phyloP scores from a whole-genome alignment of 2,329 filamentous ascomycete species.

The Fusarium floridanum region DNA sequence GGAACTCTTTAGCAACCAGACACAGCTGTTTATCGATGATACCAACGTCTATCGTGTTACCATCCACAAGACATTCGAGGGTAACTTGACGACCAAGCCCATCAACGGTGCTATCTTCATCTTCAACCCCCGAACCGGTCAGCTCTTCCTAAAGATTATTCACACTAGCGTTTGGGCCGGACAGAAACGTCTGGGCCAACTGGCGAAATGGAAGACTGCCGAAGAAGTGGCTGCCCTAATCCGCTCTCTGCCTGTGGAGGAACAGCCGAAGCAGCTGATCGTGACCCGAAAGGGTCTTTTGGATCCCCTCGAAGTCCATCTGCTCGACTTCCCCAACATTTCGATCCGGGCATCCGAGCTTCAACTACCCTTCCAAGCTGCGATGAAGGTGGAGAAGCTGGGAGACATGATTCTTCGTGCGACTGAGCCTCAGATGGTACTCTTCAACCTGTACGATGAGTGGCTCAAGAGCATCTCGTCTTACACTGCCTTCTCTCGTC shows the following conservation, averaged over 20 bases:
- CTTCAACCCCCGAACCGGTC: conserved; percentile 98
- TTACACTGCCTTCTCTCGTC: conserved; percentile 96
- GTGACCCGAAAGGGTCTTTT: conserved; percentile 97
- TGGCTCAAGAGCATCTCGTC: conserved; percentile 99
- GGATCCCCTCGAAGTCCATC: conserved; percentile 95
- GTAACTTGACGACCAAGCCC: conserved; percentile 98
- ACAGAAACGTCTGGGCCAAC: conserved; percentile 97
- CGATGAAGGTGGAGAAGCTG: conserved; percentile 99
- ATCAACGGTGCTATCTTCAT: conserved; percentile 99
- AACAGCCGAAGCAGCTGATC: conserved; percentile 98
- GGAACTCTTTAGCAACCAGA: conserved; percentile 98
- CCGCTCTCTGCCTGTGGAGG: conserved; percentile 93
- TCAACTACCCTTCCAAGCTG: conserved; percentile 97
- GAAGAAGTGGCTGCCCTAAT: conserved; percentile 99
- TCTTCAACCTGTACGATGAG: conserved; percentile 99
- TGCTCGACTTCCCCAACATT: conserved; percentile 99
- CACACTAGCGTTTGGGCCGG: conserved; percentile 99
- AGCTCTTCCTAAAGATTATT: conserved; percentile 98
- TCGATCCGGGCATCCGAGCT: conserved; percentile 97
- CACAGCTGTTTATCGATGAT: conserved; percentile 98
- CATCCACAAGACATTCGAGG: conserved; percentile 99
- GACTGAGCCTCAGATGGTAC: conserved; percentile 99
- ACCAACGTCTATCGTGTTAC: conserved; percentile 99
- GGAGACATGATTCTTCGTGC: conserved; percentile 99
- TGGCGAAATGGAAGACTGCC: conserved; percentile 99